A percentile compares a stretch with the other conserved stretches of the same genome.
Conservation (phyloP, 495 filamentous ascomycete species). For the Penicillium argentinense region DNA sequence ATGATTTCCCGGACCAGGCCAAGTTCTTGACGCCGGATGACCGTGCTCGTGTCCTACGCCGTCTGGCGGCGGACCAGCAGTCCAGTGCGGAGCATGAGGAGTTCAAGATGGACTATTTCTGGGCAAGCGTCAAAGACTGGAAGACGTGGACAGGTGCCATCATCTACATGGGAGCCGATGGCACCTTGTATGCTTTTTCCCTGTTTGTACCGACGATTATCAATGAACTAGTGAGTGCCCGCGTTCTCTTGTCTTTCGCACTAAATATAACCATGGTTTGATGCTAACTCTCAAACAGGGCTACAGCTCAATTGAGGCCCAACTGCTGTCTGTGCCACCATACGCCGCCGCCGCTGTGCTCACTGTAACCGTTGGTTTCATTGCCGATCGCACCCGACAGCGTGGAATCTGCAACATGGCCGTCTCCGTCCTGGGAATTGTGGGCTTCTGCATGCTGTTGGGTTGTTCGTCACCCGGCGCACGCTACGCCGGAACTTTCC, state of each 20-base stretch:
- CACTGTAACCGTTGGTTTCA: constrained; percentile 72
- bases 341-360: constrained; percentile 81
- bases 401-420: constrained; percentile 82
- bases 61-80: constrained; percentile 76
- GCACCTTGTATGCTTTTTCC: constrained; percentile 83
- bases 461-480: constrained; percentile 56
- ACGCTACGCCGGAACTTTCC: constrained; percentile 81
- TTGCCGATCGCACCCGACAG: constrained; percentile 75
- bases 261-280: no score
- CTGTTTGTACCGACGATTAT: constrained; percentile 91
- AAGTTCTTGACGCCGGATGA: constrained; percentile 73
- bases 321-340: constrained; percentile 84
- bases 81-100: constrained; percentile 75
- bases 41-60: constrained; percentile 67
- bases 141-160: constrained; percentile 78
- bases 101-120: constrained; percentile 75
- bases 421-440: constrained; percentile 67
- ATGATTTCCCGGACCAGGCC: constrained; percentile 86
- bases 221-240: constrained; percentile 44
- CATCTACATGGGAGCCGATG: constrained; percentile 74
- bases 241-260: neutral
- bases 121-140: constrained; percentile 76
- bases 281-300: constrained; percentile 43
- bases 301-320: constrained; percentile 66
- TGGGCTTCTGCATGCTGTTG: constrained; percentile 79